Conservation (phyloP, 2,329 filamentous ascomycete species). For the Aspergillus jensenii region DNA sequence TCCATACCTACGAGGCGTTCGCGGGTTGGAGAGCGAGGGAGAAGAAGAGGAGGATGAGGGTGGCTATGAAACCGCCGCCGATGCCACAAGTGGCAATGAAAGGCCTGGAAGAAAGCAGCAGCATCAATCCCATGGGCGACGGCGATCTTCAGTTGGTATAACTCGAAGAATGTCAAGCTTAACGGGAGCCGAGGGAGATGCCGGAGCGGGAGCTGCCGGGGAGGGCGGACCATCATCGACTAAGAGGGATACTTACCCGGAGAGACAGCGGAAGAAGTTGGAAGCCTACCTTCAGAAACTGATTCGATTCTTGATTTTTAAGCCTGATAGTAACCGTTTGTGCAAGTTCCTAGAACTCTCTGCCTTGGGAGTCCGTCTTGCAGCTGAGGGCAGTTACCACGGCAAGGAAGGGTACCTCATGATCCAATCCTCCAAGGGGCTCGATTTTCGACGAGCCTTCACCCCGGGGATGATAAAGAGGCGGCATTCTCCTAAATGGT, state of each 20-base stretch:
- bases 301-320: slow-evolving; percentile 95
- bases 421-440: slow-evolving; percentile 85
- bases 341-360: slow-evolving; percentile 96
- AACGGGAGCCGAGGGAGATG: slow-evolving; percentile 39
- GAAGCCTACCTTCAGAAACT: slow-evolving; percentile 91
- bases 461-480: slow-evolving; percentile 76
- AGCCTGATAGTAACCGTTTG: slow-evolving; percentile 89
- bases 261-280: slow-evolving; percentile 78
- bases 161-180: slow-evolving; percentile 60
- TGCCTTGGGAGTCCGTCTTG: slow-evolving; percentile 86
- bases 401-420: slow-evolving; percentile 94
- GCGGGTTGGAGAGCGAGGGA: slow-evolving; percentile 76
- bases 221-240: slow-evolving; percentile 39
- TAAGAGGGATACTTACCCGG: slow-evolving; percentile 64
- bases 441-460: slow-evolving; percentile 79
- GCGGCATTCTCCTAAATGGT: slow-evolving; percentile 92
- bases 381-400: slow-evolving; percentile 94
- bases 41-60: slow-evolving; percentile 63
- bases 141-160: slow-evolving; percentile 57
- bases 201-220: slow-evolving; percentile 33
- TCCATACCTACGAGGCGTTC: slow-evolving; percentile 80
- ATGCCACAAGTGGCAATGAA: slow-evolving; percentile 69
- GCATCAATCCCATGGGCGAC: slow-evolving; percentile 38
- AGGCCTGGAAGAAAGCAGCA: slow-evolving; percentile 45
- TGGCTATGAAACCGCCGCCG: slow-evolving; percentile 54